Evolutionary conservation across 169 alveolate species (phyloP).

Genomic region (Plasmodium gaboni): DNA sequence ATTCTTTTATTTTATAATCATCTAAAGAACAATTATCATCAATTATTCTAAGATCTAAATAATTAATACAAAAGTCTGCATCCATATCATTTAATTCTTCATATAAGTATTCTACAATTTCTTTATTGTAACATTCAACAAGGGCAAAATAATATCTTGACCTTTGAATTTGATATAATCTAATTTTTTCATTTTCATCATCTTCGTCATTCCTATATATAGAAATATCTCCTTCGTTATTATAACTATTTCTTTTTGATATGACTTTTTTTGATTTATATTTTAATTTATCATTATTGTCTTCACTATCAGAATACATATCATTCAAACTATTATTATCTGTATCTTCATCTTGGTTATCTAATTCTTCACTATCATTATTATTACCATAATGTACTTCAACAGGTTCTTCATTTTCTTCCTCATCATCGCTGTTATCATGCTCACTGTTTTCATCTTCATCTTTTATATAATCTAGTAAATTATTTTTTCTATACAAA

Average conservation of each 20-base stretch:
- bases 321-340: constrained; percentile 16
- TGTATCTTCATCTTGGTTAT: constrained; percentile 3
- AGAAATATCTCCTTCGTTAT: constrained; percentile 59
- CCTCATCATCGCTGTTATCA: constrained; percentile 1
- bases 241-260: constrained; percentile 25
- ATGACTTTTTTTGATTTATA: neutral
- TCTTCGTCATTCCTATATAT: constrained; percentile 68
- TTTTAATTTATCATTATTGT: neutral
- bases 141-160: constrained; percentile 96
- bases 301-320: constrained; percentile 20
- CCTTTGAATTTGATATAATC: constrained; percentile 89
- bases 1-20: constrained; percentile 91
- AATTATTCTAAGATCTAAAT: constrained; percentile 95
- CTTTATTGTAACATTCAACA: constrained; percentile 91
- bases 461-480: constrained; percentile 71
- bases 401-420: neutral
- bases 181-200: constrained; percentile 78
- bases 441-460: constrained; percentile 78
- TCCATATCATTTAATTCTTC: constrained; percentile 96
- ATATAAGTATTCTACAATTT: constrained; percentile 93
- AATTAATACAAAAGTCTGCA: constrained; percentile 93
- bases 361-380: neutral
- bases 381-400: too few relatives aligned
- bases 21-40: constrained; percentile 94
- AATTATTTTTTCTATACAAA: constrained; percentile 54